Base-by-base conservation (phyloP, 208 protist species). In the Porcisia deanei region DNA sequence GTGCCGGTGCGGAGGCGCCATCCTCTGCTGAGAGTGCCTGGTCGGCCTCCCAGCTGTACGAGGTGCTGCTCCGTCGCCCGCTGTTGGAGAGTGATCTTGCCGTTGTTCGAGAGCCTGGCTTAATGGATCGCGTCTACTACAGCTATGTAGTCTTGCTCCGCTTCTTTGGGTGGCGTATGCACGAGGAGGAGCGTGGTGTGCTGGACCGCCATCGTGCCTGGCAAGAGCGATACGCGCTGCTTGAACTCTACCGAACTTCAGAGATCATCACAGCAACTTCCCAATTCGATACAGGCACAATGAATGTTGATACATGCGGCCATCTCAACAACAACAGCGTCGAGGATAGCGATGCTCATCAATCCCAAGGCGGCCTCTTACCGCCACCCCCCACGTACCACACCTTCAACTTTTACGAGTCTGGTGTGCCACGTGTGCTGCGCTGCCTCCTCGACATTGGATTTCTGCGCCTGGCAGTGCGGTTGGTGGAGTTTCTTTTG, bases 61-160 rank as follows among this genome's bases (percentile, higher is more conserved):
- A 61, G 37, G 41, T 60, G 20, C 34, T 76, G 20, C 55, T 18
- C 47, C 66, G 64, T n/a, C 52, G 52, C 9, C 67, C 53, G 0
- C 72, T 89, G 12, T 71, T 82, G 3, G 75, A 45, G 53, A 57
- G 18, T 2, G 89, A 93, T 25, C 71, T 90, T 25, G 77, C 41
- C 16, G 59, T 73, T 22, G 58, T 97, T 20, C 88, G 90, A 5
- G 82, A 93, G 52, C 86, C 86, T 9, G 85, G 82, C 12, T 75
- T 89, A 58, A 83, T 95, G 80, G 93, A 97, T 60, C 88, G 91
- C 16, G 61, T 97, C 30, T 91, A 96, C 78, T 97, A 95, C 79
- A 95, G 91, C 81, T 96, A 94, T 67, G 81, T 95, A n/a, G 85
- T 94, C 4, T 76, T 97, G 20, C 84, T 97, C 9, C 91, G 91